Base-by-base conservation (phyloP, 1,139 yeast genomes). In the Kurtzmaniella quercitrusa region DNA sequence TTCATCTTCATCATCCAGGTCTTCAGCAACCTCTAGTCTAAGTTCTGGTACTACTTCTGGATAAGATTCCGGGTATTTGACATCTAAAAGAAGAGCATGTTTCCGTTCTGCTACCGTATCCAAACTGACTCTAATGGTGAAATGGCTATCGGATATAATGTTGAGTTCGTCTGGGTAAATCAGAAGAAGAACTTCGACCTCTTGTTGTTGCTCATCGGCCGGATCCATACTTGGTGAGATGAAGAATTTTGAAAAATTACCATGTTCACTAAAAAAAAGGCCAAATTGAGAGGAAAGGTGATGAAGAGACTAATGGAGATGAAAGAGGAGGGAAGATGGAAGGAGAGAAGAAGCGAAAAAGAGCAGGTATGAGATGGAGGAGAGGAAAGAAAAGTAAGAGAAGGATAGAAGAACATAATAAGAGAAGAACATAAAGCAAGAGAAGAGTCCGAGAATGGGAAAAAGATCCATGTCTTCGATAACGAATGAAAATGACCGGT, bases 131-230 rank as follows among this genome's bases (percentile, higher is more conserved):
- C 66, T 65, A 40, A 83, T 74, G 37, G 70, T 62, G 53, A 77
- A 82, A 37, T 71, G 68, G 0, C 70, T 65, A 8, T 70, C 72
- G 9, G 76, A 63, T 25, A 70, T 58, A 38, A 65, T 59, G 19
- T 54, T 59, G 37, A 93, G 65, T 60, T 93, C 98, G 60, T 90
- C 97, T 2, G 98, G 98, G 59, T 91, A 93, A 47, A 93, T 93
- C 19, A 95, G 84, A 61, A 87, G 84, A 48, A 93, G 74, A 36
- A 90, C 89, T 62, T 87, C 95, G 39, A 88, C 63, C 59, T 88
- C 96, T 62, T 87, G 93, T 34, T 58, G 59, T 57, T 87, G 95
- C 60, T 87, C 95, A 61, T 85, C 94, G 42, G 63, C 57, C 46
- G 81, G 76, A 53, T 84, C 89, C 95, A 86, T 86, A 10, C 31